phyloP scores from a whole-genome alignment of 2,329 filamentous ascomycete genomes.

The Amauroascus verrucosus region DNA sequence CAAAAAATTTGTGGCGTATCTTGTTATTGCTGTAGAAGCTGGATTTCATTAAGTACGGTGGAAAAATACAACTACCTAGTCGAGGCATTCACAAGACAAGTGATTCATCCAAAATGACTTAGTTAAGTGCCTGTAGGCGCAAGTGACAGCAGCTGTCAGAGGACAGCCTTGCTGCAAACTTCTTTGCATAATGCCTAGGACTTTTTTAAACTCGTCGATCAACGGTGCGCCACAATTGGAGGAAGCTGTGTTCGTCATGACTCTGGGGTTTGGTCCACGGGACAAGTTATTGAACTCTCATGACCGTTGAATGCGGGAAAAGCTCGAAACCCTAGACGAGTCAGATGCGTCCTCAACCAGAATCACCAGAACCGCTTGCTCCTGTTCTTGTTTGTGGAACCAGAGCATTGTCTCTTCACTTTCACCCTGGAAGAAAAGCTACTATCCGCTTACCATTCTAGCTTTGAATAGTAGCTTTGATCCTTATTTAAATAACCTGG shows the following conservation, averaged over 20 bases:
- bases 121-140: neutral
- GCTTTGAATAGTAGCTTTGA: neutral
- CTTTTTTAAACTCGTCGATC: constrained; percentile 4
- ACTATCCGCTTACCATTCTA: too few species aligned
- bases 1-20: too few species aligned
- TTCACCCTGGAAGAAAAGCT: neutral
- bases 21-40: too few species aligned
- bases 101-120: too few species aligned
- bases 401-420: neutral
- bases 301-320: constrained; percentile 8
- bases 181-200: neutral
- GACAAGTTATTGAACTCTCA: neutral
- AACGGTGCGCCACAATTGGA: neutral
- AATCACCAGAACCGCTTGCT: neutral
- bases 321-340: neutral
- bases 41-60: too few species aligned
- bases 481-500: neutral
- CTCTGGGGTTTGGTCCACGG: neutral
- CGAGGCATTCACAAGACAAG: neutral
- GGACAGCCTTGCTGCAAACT: neutral
- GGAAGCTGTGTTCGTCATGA: neutral
- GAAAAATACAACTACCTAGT: too few species aligned
- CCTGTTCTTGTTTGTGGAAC: neutral
- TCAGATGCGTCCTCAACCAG: neutral
- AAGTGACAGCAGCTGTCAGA: neutral